phyloP scores from a whole-genome alignment of 208 protist genomes.

The Strigomonas galati region DNA sequence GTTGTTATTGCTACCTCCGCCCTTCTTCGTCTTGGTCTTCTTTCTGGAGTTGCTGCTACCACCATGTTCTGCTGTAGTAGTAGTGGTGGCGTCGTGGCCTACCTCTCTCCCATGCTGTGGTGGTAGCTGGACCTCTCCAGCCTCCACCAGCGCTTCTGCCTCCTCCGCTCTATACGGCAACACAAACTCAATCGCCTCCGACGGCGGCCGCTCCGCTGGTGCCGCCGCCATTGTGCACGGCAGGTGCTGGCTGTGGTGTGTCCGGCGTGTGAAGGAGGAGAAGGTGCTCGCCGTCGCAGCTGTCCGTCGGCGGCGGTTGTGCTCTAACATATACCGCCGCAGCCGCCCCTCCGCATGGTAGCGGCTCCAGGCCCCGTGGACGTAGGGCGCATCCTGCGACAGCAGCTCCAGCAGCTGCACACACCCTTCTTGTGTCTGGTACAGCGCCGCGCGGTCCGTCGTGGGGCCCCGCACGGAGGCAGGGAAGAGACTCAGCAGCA shows the following conservation, averaged over 20 bases:
- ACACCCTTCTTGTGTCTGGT: slow-evolving; percentile 17
- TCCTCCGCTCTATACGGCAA: no score
- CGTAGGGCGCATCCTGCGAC: slow-evolving; percentile 44
- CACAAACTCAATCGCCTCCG: no score
- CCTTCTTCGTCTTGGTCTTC: background rate
- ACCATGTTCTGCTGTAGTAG: background rate
- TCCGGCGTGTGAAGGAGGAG: background rate
- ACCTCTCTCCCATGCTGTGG: background rate
- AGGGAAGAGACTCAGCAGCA: background rate
- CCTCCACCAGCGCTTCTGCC: no score
- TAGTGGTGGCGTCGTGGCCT: background rate
- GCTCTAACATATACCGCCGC: slow-evolving; percentile 22
- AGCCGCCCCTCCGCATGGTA: slow-evolving; percentile 38
- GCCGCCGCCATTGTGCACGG: background rate
- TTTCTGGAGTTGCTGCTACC: background rate
- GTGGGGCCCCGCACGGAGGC: no score
- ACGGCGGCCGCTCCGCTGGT: background rate
- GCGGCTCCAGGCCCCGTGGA: slow-evolving; percentile 42
- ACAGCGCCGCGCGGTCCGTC: background rate
- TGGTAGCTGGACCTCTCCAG: no score
- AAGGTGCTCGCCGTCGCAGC: background rate
- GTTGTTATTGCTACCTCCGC: background rate
- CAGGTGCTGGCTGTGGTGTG: background rate
- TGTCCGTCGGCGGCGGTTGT: background rate
- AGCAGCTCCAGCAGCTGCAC: slow-evolving; percentile 32